phyloP scores from a whole-genome alignment of 2,329 filamentous ascomycete genomes.

The Cryphonectria parasitica region DNA sequence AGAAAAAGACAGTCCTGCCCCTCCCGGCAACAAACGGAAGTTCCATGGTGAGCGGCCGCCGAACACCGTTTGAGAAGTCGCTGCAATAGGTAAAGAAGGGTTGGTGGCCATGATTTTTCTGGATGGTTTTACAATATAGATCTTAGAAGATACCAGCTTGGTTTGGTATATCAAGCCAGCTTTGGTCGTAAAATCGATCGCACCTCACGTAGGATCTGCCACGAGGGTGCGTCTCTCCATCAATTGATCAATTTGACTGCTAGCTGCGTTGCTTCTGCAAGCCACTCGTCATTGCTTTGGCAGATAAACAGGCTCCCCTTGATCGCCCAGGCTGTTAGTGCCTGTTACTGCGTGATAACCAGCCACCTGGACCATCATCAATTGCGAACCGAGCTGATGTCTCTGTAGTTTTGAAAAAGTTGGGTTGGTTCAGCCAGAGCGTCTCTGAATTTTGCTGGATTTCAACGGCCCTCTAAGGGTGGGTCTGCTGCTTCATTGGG shows the following conservation, averaged over 20 bases:
- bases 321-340: conserved; percentile 33
- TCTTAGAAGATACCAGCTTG: conserved; percentile 1
- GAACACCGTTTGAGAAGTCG: conserved; percentile 29
- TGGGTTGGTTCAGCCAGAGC: not conserved
- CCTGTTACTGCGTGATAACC: conserved; percentile 34
- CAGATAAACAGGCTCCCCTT: not conserved
- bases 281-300: not conserved
- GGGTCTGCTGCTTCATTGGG: not conserved
- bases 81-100: conserved; percentile 14
- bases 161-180: not conserved
- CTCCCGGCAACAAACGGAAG: conserved; percentile 8
- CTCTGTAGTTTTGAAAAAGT: not conserved
- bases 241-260: not conserved
- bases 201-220: not conserved
- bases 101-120: not conserved
- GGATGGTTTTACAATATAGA: conserved; percentile 11
- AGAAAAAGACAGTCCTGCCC: conserved; percentile 30
- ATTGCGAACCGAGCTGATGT: not conserved
- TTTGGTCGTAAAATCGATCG: not conserved
- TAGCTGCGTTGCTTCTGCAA: not conserved
- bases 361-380: conserved; percentile 22
- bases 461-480: not conserved
- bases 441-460: conserved; percentile 16
- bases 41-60: conserved; percentile 31
- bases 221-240: not conserved